A percentile compares a stretch with the other conserved stretches of the same genome.
Conservation (phyloP, 495 filamentous ascomycete species). For the Penicillium pulvis region DNA sequence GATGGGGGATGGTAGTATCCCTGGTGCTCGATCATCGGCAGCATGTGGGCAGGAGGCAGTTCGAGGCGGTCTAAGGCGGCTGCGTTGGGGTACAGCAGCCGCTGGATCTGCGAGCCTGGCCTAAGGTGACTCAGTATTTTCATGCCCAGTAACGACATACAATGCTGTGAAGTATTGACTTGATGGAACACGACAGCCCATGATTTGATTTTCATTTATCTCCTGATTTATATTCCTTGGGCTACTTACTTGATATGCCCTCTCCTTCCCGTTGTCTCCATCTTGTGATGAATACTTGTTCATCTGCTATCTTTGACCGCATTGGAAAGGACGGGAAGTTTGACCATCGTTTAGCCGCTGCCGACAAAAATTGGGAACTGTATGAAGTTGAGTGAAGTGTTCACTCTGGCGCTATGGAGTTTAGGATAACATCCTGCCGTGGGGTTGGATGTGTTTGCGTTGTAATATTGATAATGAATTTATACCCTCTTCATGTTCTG, state of each 20-base stretch:
- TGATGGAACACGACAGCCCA: not conserved
- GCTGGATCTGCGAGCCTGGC: conserved; percentile 42
- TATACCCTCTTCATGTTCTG: not conserved
- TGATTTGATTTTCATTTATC: not conserved
- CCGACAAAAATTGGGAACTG: not conserved
- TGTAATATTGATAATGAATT: not conserved
- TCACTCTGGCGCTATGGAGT: conserved; percentile 12
- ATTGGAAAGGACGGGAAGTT: not conserved
- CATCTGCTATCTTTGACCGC: not conserved
- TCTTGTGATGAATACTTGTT: not conserved
- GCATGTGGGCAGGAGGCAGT: conserved; percentile 48
- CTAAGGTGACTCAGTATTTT: conserved; percentile 8
- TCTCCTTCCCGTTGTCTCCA: not conserved
- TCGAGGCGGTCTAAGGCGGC: conserved; percentile 43
- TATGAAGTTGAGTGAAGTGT: conserved; percentile 6
- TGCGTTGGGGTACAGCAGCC: conserved; percentile 45
- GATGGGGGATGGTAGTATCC: conserved; percentile 33
- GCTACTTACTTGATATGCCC: not conserved
- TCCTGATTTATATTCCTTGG: not conserved
- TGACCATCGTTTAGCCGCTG: not conserved
- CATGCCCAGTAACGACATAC: conserved; percentile 4
- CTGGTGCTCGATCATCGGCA: conserved; percentile 35
- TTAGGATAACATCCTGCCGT: not conserved
- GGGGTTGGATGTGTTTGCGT: not conserved
- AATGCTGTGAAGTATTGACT: conserved; percentile 11